Percentiles rank a stretch among this genome's conserved stretches.
These are phyloP conservation scores for Solanum phureja DNA, from an alignment of 257 asterid genomes.

Conservation along the genomic window DNA sequence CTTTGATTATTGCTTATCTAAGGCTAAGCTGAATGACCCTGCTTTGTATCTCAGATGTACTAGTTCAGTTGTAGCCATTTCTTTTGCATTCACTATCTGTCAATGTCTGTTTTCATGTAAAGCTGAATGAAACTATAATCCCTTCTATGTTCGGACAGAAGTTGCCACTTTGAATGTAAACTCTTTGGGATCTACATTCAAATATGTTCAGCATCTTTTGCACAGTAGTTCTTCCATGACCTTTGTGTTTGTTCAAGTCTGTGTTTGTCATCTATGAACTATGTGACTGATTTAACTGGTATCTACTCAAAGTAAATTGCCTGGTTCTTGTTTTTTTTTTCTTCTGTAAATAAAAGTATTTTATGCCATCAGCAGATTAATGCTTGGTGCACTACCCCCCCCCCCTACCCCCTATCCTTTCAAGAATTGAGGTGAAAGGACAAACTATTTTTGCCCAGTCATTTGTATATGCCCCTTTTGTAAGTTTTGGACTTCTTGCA, in stretches of 20 bases:
- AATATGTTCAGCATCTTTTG: neutral
- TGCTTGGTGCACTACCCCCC: neutral
- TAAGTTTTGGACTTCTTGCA: neutral
- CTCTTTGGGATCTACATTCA: neutral
- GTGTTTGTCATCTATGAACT: neutral
- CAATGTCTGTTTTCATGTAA: neutral
- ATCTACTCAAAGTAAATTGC: neutral
- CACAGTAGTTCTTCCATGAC: neutral
- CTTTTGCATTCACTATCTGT: neutral
- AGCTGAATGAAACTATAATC: neutral
- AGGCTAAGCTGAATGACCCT: neutral
- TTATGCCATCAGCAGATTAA: neutral
- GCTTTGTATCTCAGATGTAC: neutral
- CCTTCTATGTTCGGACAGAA: neutral
- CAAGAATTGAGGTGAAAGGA: neutral
- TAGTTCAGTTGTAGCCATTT: neutral
- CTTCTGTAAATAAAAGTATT: neutral
- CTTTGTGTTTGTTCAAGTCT: neutral
- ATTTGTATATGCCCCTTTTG: neutral
- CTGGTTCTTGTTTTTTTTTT: neutral
- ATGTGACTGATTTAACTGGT: neutral
- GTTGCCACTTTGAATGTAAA: neutral
- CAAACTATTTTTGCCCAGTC: neutral
- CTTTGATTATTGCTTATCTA: neutral
- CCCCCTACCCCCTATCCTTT: neutral